Conservation (phyloP, 2,329 filamentous ascomycete species). For the Plenodomus lindquistii region DNA sequence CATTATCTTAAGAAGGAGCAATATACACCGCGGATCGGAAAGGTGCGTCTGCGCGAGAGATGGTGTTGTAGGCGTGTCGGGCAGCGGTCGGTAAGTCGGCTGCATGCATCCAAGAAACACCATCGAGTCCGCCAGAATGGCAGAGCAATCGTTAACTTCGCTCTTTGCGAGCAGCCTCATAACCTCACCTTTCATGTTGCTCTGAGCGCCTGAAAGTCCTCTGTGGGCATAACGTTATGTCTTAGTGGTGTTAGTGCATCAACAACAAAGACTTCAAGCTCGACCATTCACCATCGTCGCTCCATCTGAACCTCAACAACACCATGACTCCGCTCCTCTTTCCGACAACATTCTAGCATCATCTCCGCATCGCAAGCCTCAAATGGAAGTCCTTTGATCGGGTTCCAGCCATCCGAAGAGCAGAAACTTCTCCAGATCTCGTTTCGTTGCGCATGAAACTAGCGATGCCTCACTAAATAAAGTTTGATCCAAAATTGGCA, state of each 20-base stretch:
- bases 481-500: conserved; percentile 19
- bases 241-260: no score
- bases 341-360: conserved; percentile 1
- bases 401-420: conserved; percentile 22
- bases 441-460: conserved; percentile 33
- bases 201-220: no score
- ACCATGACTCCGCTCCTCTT: conserved; percentile 1
- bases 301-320: conserved; percentile 3
- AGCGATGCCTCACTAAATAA: conserved; percentile 34
- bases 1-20: no score
- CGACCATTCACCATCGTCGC: no score
- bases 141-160: no score
- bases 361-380: conserved; percentile 9
- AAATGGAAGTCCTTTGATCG: conserved; percentile 13
- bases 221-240: no score
- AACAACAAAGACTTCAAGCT: no score
- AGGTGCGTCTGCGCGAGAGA: not conserved
- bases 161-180: no score
- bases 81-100: not conserved
- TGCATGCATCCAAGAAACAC: not conserved
- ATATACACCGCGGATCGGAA: not conserved
- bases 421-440: conserved; percentile 22
- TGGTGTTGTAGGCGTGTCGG: no score
- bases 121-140: not conserved
- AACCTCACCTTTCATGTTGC: no score